phyloP scores from a whole-genome alignment of 1,284 basidiomycete species.

The Melampsora occidentalis region DNA sequence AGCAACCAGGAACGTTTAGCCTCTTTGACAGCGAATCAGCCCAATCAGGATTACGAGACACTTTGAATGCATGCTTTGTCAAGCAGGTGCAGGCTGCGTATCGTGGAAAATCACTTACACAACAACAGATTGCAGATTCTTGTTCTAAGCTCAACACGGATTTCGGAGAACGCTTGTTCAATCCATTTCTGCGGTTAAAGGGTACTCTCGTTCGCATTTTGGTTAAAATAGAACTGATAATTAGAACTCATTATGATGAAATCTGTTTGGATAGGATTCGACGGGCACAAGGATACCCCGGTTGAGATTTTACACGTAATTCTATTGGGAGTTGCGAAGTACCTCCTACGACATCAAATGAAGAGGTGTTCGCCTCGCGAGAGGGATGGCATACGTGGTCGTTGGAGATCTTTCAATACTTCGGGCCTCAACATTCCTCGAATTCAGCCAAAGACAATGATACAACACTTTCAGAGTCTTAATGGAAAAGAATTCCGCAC shows the following conservation, averaged over 20 bases:
- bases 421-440: conserved; percentile 49
- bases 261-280: conserved; percentile 48
- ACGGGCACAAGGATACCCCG: conserved; percentile 54
- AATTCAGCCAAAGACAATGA: conserved; percentile 28
- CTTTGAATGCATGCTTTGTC: background rate
- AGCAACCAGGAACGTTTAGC: background rate
- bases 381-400: conserved; percentile 47
- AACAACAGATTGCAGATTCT: too few species aligned
- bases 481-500: conserved; percentile 54
- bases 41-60: background rate
- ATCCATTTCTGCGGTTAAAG: background rate
- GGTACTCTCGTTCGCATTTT: background rate
- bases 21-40: background rate
- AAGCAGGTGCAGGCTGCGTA: background rate
- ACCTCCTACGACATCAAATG: conserved; percentile 55
- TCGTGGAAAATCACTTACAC: background rate
- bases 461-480: conserved; percentile 51
- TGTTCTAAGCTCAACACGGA: background rate
- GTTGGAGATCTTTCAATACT: conserved; percentile 49
- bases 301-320: conserved; percentile 56
- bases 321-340: conserved; percentile 55
- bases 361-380: conserved; percentile 43
- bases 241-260: background rate
- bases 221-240: background rate
- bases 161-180: background rate